Base-by-base conservation (phyloP, 2,329 filamentous ascomycete genomes). In the Apiospora sp. region DNA sequence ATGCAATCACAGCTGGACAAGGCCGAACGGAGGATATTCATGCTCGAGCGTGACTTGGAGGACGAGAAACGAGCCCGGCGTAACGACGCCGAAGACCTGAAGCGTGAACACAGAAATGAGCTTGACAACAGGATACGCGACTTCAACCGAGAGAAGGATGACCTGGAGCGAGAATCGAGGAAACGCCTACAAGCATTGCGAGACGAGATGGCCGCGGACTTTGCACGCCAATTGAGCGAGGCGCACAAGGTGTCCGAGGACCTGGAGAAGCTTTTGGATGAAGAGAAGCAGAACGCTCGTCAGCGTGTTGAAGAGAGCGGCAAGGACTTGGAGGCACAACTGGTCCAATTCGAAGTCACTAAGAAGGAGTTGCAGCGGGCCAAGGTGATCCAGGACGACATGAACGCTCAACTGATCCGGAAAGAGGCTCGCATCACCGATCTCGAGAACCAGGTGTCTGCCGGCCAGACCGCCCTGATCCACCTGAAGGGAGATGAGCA, bases 1-100 rank as follows among this genome's bases (percentile, higher is more conserved):
- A 78, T 96, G 7, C 89, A 92, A 68, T 86, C 86, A n/a, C 93
- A 97, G 73, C 82, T 97, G 0, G 84, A 86, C 73, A 90, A 93
- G 72, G 86, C 88, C 2, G 83, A 87, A 69, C 91, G 85, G 79
- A 87, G 83, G 75, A 90, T 84, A 74, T 84, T 89, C 75, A 82
- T 73, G 75, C 83, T 79, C 78, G 87, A 77, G 75, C 79, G 78
- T 74, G 82, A 79, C 75, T 78, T 82, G 73, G 87, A 83, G 80
- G 83, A 75, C 74, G 86, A 83, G 82, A 86, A 80, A 78, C 84
- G 80, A 73, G 80, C 77, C n/a, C 73, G 77, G 71, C 75, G 79
- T 48, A 78, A 77, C 68, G 75, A 77, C 58, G 75, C 72, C 70
- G 78, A 78, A 48, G 76, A 78, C 4, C 51, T 79, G 27, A 73